Base-by-base conservation (phyloP, 257 asterid species). In the Asclepias syriaca region DNA sequence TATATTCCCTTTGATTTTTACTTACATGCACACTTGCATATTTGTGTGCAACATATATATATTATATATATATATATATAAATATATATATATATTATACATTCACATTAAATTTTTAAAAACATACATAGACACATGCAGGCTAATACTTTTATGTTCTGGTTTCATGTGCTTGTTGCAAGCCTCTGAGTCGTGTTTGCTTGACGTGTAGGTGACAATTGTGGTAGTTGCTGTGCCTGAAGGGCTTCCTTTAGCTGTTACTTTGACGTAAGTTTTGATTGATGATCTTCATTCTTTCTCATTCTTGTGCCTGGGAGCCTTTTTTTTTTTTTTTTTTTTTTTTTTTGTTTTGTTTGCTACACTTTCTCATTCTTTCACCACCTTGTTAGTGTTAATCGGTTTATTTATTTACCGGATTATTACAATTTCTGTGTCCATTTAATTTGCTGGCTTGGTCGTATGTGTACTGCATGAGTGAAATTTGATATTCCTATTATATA, bases 171-270 rank as follows among this genome's bases (percentile, higher is more conserved):
- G 60, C 32, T 63, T 46, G 56, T 56, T 71, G 50, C 32, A 29
- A 53, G 66, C 48, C 74, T 59, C 13, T 39, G 10, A 58, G 53
- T 55, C 51, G 63, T 48, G 48, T 53, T 56, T 19, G 24, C 40
- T 61, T 34, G 32, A 68, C 18, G 50, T 80, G 75, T 74, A 94
- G 99, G 99, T 94, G 72, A 89, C 97, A 65, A 91, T 91, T 80
- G 97, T 94, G 37, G 97, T 94, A 63, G 99, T 91, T 77, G 99
- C 99, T 48, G 97, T 91, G 74, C 99, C 99, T 21, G 97, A 94
- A 83, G 99, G 97, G 65, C 97, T 94, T 81, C 97, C 97, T 61
- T 82, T 94, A 85, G 99, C 97, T 78, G 99, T 94, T 60, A 94
- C 99, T 70, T 75, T 94, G 75, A 94, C 97, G 99, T 94, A 81